Conservation (phyloP, 805 yeast species). For the Vanderwaltozyma tropicalis region DNA sequence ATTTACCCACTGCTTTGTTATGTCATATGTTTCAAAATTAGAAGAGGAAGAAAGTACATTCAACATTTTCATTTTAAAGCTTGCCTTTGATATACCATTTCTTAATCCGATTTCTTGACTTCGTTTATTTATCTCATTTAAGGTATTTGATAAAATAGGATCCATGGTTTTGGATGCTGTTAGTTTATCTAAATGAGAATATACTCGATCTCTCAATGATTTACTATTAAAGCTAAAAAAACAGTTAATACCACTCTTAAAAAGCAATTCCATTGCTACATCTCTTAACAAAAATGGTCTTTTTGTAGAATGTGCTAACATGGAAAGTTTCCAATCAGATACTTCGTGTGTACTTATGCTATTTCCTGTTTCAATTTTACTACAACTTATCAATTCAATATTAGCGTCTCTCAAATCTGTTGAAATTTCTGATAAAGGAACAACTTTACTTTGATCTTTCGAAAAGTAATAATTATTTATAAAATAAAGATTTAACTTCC, state of each 20-base stretch:
- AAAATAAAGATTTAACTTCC: conserved; percentile 53
- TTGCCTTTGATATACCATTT: conserved; percentile 27
- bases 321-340: conserved; percentile 49
- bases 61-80: conserved; percentile 35
- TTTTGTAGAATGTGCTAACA: conserved; percentile 55
- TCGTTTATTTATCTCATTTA: conserved; percentile 36
- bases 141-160: conserved; percentile 42
- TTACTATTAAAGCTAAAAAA: conserved; percentile 53
- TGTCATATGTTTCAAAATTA: conserved; percentile 27
- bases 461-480: conserved; percentile 54
- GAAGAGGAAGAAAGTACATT: conserved; percentile 28
- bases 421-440: conserved; percentile 61
- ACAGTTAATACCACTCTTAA: conserved; percentile 60
- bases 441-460: conserved; percentile 40
- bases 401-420: conserved; percentile 53
- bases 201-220: conserved; percentile 46
- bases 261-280: conserved; percentile 70
- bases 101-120: conserved; percentile 25
- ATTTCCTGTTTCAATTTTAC: conserved; percentile 5
- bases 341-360: conserved; percentile 32
- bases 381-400: conserved; percentile 48
- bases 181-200: conserved; percentile 37
- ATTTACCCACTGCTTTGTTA: conserved; percentile 60
- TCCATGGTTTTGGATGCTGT: conserved; percentile 45
- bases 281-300: conserved; percentile 70